A percentile compares a stretch with the other conserved stretches of the same genome.
phyloP scores from a whole-genome alignment of 148 eudicot species.

The Diospyros lotus region DNA sequence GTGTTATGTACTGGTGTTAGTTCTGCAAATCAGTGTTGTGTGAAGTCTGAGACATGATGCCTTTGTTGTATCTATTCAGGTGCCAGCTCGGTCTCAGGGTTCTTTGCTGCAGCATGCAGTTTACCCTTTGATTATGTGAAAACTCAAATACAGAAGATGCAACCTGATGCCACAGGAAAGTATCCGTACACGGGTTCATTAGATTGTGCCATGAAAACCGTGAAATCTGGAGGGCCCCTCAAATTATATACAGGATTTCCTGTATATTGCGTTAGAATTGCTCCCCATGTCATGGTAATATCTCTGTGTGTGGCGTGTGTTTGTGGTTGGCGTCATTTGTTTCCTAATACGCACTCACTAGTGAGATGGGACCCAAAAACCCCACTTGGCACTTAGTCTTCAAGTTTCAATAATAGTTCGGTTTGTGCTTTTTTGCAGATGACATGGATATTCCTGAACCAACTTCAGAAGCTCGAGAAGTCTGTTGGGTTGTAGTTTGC shows the following conservation, averaged over 20 bases:
- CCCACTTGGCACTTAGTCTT: neutral
- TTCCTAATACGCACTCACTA: neutral
- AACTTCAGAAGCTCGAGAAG: slow-evolving; percentile 72
- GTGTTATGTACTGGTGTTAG: neutral
- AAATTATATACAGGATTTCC: slow-evolving; percentile 95
- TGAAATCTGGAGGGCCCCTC: slow-evolving; percentile 84
- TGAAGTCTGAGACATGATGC: neutral
- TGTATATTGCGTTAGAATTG: slow-evolving; percentile 84
- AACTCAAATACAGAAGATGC: slow-evolving; percentile 98
- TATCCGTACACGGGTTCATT: slow-evolving; percentile 74
- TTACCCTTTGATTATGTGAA: slow-evolving; percentile 93
- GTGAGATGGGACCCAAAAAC: neutral
- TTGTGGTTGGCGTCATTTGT: neutral
- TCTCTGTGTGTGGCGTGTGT: slow-evolving; percentile 7
- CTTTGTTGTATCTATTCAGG: slow-evolving; percentile 35
- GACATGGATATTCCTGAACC: slow-evolving; percentile 93
- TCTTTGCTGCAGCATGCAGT: slow-evolving; percentile 95
- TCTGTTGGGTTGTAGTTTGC: slow-evolving; percentile 43
- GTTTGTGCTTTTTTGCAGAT: slow-evolving; percentile 41
- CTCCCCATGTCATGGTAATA: slow-evolving; percentile 92
- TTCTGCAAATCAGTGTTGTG: neutral
- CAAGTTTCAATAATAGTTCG: neutral
- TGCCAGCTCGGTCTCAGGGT: slow-evolving; percentile 90
- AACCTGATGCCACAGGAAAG: slow-evolving; percentile 89
- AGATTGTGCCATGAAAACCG: slow-evolving; percentile 81